Conservation (phyloP, 2,329 filamentous ascomycete genomes). For the Pseudopithomyces chartarum region DNA sequence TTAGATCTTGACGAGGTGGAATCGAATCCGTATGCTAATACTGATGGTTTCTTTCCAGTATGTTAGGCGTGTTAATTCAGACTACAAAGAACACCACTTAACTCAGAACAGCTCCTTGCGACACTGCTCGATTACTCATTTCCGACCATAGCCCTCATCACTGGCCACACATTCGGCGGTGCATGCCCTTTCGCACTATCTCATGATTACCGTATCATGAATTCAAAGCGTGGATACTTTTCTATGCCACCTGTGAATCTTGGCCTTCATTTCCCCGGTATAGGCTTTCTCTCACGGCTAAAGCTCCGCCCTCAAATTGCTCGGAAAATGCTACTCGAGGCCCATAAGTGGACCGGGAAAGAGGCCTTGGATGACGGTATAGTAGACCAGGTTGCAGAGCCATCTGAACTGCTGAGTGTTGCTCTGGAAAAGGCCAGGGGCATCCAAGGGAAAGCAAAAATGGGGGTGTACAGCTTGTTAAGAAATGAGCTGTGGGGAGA, state of each 20-base stretch:
- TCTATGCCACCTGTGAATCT: conserved; percentile 58
- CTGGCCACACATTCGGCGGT: conserved; percentile 57
- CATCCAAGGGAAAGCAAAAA: conserved; percentile 50
- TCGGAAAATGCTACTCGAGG: conserved; percentile 61
- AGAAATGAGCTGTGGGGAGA: conserved; percentile 61
- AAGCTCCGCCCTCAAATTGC: conserved; percentile 59
- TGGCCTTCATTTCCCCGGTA: conserved; percentile 61
- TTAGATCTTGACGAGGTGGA: conserved; percentile 55
- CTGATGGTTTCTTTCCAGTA: conserved; percentile 60
- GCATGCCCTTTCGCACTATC: conserved; percentile 54
- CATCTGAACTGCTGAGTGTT: conserved; percentile 52
- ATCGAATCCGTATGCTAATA: conserved; percentile 60
- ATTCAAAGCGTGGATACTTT: conserved; percentile 37
- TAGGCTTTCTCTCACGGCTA: conserved; percentile 57
- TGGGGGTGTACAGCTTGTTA: conserved; percentile 58
- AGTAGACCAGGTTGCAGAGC: conserved; percentile 57
- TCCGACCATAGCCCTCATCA: conserved; percentile 55
- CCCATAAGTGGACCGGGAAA: conserved; percentile 59
- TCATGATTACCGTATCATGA: conserved; percentile 55
- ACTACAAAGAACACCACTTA: conserved; percentile 5
- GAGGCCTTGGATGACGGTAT: conserved; percentile 59
- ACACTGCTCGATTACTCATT: conserved; percentile 56
- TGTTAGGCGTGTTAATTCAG: conserved; percentile 7
- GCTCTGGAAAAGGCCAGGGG: conserved; percentile 54
- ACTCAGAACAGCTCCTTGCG: conserved; percentile 45